These are phyloP conservation scores for Trichoderma sp. DNA, from an alignment of 2,329 filamentous ascomycete species.

Conservation along the genomic window DNA sequence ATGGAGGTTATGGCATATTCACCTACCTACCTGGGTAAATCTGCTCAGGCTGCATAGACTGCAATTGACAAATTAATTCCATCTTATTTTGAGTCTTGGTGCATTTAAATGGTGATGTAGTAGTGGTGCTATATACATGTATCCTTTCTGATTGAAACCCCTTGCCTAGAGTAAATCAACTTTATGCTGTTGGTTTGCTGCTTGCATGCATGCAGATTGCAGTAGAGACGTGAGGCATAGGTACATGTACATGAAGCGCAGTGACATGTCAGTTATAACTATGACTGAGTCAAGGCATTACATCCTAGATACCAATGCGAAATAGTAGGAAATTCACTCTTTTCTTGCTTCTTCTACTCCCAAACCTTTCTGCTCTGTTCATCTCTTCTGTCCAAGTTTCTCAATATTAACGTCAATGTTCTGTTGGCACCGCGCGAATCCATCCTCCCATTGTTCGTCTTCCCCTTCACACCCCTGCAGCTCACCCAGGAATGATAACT, in stretches of 20 bases:
- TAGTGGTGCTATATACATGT: rapidly evolving
- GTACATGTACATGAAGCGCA: not conserved
- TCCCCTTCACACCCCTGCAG: not conserved
- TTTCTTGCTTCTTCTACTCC: too few species aligned
- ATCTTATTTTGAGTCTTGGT: not conserved
- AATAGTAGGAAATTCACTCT: too few species aligned
- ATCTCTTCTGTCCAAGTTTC: not conserved
- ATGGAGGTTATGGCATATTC: not conserved
- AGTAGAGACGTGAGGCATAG: not conserved
- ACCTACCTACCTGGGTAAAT: not conserved
- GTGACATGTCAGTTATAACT: not conserved
- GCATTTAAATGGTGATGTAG: not conserved
- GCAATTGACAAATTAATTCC: not conserved
- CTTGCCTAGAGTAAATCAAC: not conserved
- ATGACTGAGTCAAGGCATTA: not conserved
- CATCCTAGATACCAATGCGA: not conserved
- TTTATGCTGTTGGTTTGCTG: not conserved
- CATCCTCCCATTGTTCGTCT: not conserved
- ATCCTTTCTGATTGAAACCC: not conserved
- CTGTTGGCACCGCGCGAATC: not conserved
- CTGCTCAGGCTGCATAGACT: not conserved
- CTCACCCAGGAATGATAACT: not conserved
- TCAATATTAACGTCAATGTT: not conserved
- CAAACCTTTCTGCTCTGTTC: too few species aligned
- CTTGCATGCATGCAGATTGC: not conserved